Evolutionary conservation across 2,329 filamentous ascomycete genomes (phyloP), one percentile per base, ranked within the genome.

Genomic region (Botrytis elliptica): DNA sequence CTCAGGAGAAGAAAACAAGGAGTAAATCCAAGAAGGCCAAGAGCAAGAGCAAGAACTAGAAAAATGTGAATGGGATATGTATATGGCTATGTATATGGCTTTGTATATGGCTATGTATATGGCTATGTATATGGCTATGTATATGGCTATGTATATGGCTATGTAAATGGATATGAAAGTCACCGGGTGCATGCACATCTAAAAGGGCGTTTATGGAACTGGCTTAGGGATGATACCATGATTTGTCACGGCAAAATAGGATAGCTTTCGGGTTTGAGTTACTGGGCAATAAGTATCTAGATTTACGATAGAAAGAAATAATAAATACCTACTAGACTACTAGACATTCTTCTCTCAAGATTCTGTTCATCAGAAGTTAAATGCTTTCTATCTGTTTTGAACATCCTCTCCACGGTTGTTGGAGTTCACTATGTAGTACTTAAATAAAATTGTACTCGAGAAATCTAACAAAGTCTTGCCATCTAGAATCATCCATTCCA

Each of bases 191-290:
- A 71, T 49, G 25, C 12, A 40, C 49, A 55, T 55, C 33, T 60
- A 29, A 42, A 73, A 70, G 16, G 71, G 71, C 71, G 71, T 73
- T 73, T 38, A 29, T 29, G 64, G 52, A n/a, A 33, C n/a, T 64
- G 68, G 59, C 40, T 60, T 25, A 29, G 70, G 67, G 74, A 71
- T 72, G 71, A 55, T 67, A 71, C 69, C 69, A 68, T 65, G 62
- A 46, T 60, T 73, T 73, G 29, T 57, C 66, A 69, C 65, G 46
- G 46, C 46, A 68, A 40, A 57, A 40, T 20, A 55, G 25, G 65
- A 68, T 10, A 42, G 46, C 36, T 40, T 40, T 10, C 52, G 20
- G 22, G 20, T 36, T 62, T 68, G 16, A 55, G 25, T 40, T 55
- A 29, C 10, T 40, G 65, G 25, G 25, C 33, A 68, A 67, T 10